Base-by-base conservation (phyloP, 352 stramenopile genomes). In the Phytophthora uliginosa region DNA sequence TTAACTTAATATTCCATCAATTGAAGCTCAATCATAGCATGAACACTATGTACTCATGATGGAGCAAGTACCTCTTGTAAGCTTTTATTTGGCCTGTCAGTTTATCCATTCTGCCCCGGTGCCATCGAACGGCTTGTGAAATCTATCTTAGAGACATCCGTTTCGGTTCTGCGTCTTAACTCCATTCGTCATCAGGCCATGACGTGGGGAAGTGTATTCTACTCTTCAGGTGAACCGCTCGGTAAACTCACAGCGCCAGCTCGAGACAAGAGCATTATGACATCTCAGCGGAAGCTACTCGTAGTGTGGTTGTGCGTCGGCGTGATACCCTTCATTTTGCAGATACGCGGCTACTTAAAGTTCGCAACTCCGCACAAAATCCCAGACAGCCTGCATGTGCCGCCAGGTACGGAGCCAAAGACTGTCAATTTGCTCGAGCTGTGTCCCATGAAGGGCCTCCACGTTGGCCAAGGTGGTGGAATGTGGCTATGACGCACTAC, bases 351-450 rank as follows among this genome's bases (percentile, higher is more conserved):
- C 26, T 57, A 40, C 26, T 33, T 57, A 26, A 57, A 57, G 18
- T 57, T 57, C 7, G 26, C 51, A 57, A 24, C 26, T 24, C 51
- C 51, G 7, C 51, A 57, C 15, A 57, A 57, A 33, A 57, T 57
- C 51, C 26, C 26, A 12, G 26, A 57, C 24, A 57, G 17, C 17
- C 13, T 57, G n/a, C 20, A 38, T 5, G 51, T 57, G 2, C 51
- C 51, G 1, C 22, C 24, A 12, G 15, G 24, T 22, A 26, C 51
- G 0, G 26, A 45, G 36, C 13, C 5, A 13, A 45, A 18, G 36
- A 18, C 36, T 17, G 36, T 18, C 15, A 42, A 42, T 7, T 45
- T 45, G 17, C 36, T 45, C 36, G 36, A 45, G 36, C 17, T 45
- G 13, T 45, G 36, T 18, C 36, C 36, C 36, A 42, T 42, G 10